Percentiles rank a stretch among this genome's conserved stretches.
Conservation (phyloP, 805 yeast species). For the Clavispora santaluciae region DNA sequence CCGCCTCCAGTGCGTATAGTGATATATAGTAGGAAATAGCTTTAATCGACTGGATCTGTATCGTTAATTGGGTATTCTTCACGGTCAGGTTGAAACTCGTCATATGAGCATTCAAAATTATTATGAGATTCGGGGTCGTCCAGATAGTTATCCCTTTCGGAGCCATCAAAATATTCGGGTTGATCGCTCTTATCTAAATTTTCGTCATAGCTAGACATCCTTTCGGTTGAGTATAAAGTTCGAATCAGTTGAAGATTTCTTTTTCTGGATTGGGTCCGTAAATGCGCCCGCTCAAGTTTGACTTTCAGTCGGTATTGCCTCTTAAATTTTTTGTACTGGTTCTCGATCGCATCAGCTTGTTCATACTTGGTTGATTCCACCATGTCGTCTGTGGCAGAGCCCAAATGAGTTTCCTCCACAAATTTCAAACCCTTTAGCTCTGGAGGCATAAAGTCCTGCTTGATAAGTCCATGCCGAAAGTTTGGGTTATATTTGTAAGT, state of each 20-base stretch:
- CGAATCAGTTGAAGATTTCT: neutral
- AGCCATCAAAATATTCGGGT: constrained; percentile 36
- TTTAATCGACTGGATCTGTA: neutral
- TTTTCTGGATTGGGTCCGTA: neutral
- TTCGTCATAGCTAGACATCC: constrained; percentile 23
- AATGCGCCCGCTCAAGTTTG: neutral
- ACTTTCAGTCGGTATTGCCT: constrained; percentile 4
- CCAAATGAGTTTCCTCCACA: constrained; percentile 54
- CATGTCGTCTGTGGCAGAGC: constrained; percentile 22
- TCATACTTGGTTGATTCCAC: constrained; percentile 8
- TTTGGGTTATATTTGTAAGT: constrained; percentile 88
- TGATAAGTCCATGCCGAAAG: constrained; percentile 63
- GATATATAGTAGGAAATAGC: neutral
- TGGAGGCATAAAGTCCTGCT: constrained; percentile 73
- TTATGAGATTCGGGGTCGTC: constrained; percentile 31
- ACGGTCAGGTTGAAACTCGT: constrained; percentile 21
- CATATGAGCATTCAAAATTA: constrained; percentile 33
- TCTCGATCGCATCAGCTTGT: constrained; percentile 4
- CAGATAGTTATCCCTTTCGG: constrained; percentile 22
- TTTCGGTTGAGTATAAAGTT: constrained; percentile 4
- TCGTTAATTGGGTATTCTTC: constrained; percentile 1
- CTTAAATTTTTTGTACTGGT: constrained; percentile 16
- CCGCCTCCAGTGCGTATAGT: neutral
- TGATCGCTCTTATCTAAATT: constrained; percentile 33
- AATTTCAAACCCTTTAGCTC: constrained; percentile 41